phyloP scores from a whole-genome alignment of 805 yeast genomes.

The Cyberlindnera sargentensis region DNA sequence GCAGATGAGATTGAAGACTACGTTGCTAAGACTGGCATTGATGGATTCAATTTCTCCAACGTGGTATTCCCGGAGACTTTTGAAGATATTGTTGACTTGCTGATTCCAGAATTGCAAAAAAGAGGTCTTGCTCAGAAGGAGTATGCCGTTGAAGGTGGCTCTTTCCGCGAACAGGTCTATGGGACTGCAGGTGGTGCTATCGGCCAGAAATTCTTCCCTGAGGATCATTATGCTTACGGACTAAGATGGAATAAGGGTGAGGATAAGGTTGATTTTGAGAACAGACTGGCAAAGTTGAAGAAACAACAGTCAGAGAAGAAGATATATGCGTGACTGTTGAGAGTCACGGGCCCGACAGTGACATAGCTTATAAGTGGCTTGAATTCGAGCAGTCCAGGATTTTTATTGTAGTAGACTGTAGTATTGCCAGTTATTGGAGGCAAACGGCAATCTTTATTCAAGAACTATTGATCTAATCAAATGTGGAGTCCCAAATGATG shows the following conservation, averaged over 20 bases:
- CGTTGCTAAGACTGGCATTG: constrained; percentile 33
- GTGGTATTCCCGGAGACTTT: constrained; percentile 35
- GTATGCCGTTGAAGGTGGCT: constrained; percentile 25
- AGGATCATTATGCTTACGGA: constrained; percentile 17
- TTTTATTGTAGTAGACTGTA: too few relatives aligned
- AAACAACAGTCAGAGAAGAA: constrained; percentile 5
- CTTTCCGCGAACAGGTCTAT: constrained; percentile 31
- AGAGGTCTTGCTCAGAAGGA: constrained; percentile 31
- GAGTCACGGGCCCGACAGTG: too few relatives aligned
- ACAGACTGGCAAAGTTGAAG: constrained; percentile 7
- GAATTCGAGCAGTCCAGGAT: too few relatives aligned
- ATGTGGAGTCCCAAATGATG: too few relatives aligned
- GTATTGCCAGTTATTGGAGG: too few relatives aligned
- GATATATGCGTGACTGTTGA: constrained; percentile 1
- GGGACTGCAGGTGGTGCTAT: constrained; percentile 4
- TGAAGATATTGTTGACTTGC: constrained; percentile 32
- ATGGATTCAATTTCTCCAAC: constrained; percentile 37
- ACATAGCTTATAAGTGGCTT: too few relatives aligned
- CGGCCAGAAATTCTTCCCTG: constrained; percentile 20
- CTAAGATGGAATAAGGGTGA: constrained; percentile 22
- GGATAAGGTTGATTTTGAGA: constrained; percentile 26
- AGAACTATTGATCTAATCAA: too few relatives aligned
- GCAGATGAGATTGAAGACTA: constrained; percentile 36
- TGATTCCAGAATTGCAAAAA: constrained; percentile 29
- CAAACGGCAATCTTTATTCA: too few relatives aligned